Evolutionary conservation across 495 filamentous ascomycete species (phyloP).

Genomic region (Aspergillus mulundensis): DNA sequence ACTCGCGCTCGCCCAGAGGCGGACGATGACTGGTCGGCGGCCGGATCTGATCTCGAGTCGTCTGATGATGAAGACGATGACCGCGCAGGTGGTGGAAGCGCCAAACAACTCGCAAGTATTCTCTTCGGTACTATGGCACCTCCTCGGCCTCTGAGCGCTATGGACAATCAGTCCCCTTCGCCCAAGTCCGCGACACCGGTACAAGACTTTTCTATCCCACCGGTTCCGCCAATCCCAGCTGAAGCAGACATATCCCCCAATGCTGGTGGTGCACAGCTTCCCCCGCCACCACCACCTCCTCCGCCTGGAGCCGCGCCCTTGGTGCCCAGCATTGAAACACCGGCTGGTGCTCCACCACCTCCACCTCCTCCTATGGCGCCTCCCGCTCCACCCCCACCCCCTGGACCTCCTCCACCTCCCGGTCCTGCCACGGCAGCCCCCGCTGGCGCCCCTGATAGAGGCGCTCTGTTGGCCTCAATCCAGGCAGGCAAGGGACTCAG

Average conservation of each 20-base stretch:
- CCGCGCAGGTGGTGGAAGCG: constrained; percentile 70
- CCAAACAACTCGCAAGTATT: constrained; percentile 87
- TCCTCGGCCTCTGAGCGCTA: constrained; percentile 70
- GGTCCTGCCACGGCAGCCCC: constrained; percentile 35
- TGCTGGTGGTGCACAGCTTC: constrained; percentile 22
- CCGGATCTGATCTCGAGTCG: constrained; percentile 71
- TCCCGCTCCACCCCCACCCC: constrained; percentile 38
- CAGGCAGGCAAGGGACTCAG: constrained; percentile 69
- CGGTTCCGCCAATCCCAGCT: constrained; percentile 10
- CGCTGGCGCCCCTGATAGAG: constrained; percentile 38
- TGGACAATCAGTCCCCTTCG: constrained; percentile 7
- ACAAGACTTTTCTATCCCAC: constrained; percentile 29
- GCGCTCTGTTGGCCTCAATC: constrained; percentile 75
- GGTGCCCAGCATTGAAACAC: constrained; percentile 31
- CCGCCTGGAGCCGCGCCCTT: constrained; percentile 16
- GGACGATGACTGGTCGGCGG: constrained; percentile 82
- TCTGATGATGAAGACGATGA: constrained; percentile 70
- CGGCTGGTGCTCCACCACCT: constrained; percentile 32
- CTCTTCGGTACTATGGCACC: constrained; percentile 97
- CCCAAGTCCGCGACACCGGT: constrained; percentile 38
- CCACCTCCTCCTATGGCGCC: constrained; percentile 42
- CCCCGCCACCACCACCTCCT: constrained; percentile 31
- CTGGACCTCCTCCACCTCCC: constrained; percentile 33
- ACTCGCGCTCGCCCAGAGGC: constrained; percentile 64
- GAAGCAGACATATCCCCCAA: constrained; percentile 13